A percentile compares a stretch with the other conserved stretches of the same genome.
Conservation (phyloP, 1,139 yeast genomes). For the Geotrichum candidum region DNA sequence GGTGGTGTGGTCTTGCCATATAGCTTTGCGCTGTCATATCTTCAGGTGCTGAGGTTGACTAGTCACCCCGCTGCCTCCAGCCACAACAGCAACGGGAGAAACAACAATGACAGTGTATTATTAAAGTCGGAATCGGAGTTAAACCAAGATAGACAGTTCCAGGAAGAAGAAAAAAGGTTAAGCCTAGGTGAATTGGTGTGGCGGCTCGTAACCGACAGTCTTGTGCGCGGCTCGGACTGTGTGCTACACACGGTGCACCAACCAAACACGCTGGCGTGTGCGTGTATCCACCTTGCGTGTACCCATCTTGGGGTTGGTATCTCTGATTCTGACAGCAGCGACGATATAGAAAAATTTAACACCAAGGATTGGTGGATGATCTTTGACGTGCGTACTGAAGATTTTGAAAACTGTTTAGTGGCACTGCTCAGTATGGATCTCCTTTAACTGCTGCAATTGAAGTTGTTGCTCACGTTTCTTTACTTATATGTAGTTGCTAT, state of each 20-base stretch:
- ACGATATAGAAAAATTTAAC: background rate
- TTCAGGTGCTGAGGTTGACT: slow-evolving; percentile 21
- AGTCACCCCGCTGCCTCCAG: background rate
- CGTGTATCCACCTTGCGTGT: slow-evolving; percentile 26
- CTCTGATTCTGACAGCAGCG: slow-evolving; percentile 1
- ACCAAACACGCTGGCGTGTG: slow-evolving; percentile 28
- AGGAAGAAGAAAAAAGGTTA: background rate
- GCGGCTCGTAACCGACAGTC: slow-evolving; percentile 25
- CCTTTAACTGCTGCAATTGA: background rate
- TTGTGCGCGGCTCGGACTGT: slow-evolving; percentile 11
- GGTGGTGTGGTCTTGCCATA: slow-evolving; percentile 25
- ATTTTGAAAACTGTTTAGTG: slow-evolving; percentile 25
- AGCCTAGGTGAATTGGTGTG: slow-evolving; percentile 22
- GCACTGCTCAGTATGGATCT: slow-evolving; percentile 13
- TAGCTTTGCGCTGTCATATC: slow-evolving; percentile 24
- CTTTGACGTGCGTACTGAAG: slow-evolving; percentile 29
- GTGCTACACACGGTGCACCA: slow-evolving; percentile 22
- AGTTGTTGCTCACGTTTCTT: too few relatives aligned
- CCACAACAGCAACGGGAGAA: slow-evolving; percentile 6
- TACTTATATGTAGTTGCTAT: too few relatives aligned
- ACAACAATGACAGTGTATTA: background rate
- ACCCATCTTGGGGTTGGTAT: slow-evolving; percentile 15
- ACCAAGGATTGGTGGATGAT: slow-evolving; percentile 28
- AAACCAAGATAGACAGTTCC: background rate
- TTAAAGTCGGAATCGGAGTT: background rate